These are phyloP conservation scores for Drechslera avenae DNA, from an alignment of 2,329 filamentous ascomycete species.

Conservation along the genomic window DNA sequence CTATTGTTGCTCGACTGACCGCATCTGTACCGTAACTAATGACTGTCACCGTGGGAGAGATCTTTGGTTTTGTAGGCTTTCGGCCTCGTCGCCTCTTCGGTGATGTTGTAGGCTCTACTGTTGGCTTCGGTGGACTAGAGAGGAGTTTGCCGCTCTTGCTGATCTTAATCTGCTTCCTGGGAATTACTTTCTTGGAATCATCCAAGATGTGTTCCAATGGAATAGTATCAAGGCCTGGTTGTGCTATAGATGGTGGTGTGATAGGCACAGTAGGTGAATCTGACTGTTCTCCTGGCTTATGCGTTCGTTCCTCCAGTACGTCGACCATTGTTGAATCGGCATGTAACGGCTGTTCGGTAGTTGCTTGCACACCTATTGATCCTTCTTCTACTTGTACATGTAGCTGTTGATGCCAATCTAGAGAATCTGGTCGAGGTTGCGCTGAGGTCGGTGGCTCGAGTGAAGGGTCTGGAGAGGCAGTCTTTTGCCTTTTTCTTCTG, in stretches of 20 bases:
- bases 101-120: constrained; percentile 16
- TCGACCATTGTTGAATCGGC: constrained; percentile 1
- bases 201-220: background rate
- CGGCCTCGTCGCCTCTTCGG: constrained; percentile 55
- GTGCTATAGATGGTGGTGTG: background rate
- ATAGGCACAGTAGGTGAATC: background rate
- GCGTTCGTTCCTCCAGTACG: background rate
- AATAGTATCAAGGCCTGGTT: background rate
- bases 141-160: constrained; percentile 55
- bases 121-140: constrained; percentile 44
- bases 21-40: constrained; percentile 65
- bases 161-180: constrained; percentile 48
- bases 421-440: background rate
- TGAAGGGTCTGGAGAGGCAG: constrained; percentile 32
- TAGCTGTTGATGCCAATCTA: constrained; percentile 40
- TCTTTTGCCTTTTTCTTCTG: constrained; percentile 49
- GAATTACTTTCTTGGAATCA: constrained; percentile 18
- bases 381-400: constrained; percentile 26
- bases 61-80: constrained; percentile 27
- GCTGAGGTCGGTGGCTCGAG: background rate
- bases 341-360: background rate
- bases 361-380: background rate
- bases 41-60: constrained; percentile 54
- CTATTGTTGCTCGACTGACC: constrained; percentile 56
- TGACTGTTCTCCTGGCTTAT: background rate